Conservation (phyloP, 108 stramenopile species). For the Thalassiosira profunda region DNA sequence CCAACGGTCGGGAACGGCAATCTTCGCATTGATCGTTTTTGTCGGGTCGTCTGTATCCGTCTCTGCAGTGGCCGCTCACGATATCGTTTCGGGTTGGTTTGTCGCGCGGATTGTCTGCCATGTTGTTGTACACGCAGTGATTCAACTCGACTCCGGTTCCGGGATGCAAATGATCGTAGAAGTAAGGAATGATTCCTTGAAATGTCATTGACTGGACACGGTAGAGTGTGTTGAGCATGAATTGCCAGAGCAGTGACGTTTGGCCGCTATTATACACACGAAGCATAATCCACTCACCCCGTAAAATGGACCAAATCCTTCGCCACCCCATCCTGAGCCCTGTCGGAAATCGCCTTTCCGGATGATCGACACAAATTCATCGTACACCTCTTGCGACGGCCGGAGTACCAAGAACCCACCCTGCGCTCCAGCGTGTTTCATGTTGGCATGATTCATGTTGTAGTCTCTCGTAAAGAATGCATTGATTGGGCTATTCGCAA, state of each 20-base stretch:
- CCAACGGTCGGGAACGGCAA: slow-evolving; percentile 68
- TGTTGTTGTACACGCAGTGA: slow-evolving; percentile 94
- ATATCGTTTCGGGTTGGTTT: slow-evolving; percentile 66
- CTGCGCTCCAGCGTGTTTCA: slow-evolving; percentile 74
- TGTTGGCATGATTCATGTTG: slow-evolving; percentile 70
- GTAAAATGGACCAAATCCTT: slow-evolving; percentile 86
- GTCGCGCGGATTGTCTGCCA: slow-evolving; percentile 89
- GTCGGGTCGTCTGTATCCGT: slow-evolving; percentile 58
- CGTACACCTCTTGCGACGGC: slow-evolving; percentile 74
- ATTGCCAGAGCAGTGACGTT: not conserved
- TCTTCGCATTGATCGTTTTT: slow-evolving; percentile 79
- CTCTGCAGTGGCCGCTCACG: slow-evolving; percentile 69
- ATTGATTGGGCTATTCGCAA: slow-evolving; percentile 42
- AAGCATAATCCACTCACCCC: slow-evolving; percentile 52
- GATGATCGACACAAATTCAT: slow-evolving; percentile 83
- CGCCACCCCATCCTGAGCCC: slow-evolving; percentile 80
- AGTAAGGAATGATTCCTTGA: slow-evolving; percentile 97
- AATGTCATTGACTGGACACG: slow-evolving; percentile 83
- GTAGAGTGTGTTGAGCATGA: no score
- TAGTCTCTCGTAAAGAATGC: slow-evolving; percentile 88
- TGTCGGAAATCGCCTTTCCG: slow-evolving; percentile 74
- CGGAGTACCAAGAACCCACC: slow-evolving; percentile 94
- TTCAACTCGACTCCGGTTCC: slow-evolving; percentile 75
- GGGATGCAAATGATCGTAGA: slow-evolving; percentile 79
- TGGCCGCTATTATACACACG: not conserved